Evolutionary conservation across 352 stramenopile species (phyloP), one percentile per base, ranked within the genome.

Genomic region (Phytopythium chamaehyphon): DNA sequence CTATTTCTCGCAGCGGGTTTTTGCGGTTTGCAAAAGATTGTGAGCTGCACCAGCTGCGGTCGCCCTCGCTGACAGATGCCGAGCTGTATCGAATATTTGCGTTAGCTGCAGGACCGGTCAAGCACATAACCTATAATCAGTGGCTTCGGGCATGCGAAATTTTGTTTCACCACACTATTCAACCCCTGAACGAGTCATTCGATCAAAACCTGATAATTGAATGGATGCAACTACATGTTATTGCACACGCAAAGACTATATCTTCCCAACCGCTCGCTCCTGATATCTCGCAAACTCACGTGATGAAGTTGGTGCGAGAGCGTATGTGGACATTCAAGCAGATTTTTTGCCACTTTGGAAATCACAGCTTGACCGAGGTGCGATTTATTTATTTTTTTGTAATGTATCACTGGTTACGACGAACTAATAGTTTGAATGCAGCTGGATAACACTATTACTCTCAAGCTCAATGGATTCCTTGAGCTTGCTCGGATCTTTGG

Each of bases 321-420:
- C 60, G 85, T 19, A 68, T 89, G 15, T 91, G 80, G 80, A 72
- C 73, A 11, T 49, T 91, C 51, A 86, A 88, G 47, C 80, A 91
- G 28, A 79, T 88, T 37, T 91, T 91, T 54, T 83, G 68, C 12
- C 80, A 91, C 23, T 89, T 91, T 42, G 70, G 58, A 16, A 69
- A 69, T 33, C 80, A 89, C 40, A 88, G 73, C 21, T 54, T 91
- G 11, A 61, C 66, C 1, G 65, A 87, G 54, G 75, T 87, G 46
- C 15, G 28, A n/a, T n/a, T n/a, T n/a, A n/a, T n/a, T n/a, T n/a
- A n/a, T n/a, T n/a, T n/a, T n/a, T n/a, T n/a, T n/a, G n/a, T n/a
- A n/a, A n/a, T n/a, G n/a, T n/a, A n/a, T n/a, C n/a, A n/a, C n/a
- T n/a, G n/a, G n/a, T n/a, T n/a, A 33, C 28, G 9, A 33, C 28